A percentile compares a stretch with the other conserved stretches of the same genome.
These are phyloP conservation scores for Globisporangium mamillatum DNA, from an alignment of 352 stramenopile species.

Conservation along the genomic window DNA sequence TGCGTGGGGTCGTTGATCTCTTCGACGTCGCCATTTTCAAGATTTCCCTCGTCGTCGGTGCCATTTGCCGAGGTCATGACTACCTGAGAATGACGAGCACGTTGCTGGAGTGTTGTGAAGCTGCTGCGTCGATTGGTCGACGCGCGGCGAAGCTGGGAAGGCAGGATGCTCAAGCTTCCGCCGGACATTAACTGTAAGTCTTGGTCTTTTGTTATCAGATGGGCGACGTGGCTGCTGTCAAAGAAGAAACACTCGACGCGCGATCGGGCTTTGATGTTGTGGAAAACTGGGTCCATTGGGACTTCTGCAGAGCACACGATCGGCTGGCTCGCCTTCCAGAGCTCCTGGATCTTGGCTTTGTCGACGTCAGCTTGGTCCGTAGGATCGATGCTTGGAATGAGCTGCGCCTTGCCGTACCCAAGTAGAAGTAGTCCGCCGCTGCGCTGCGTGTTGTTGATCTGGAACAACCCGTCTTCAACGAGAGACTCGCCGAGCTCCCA, in stretches of 20 bases:
- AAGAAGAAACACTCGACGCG: constrained; percentile 62
- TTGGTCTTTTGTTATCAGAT: constrained; percentile 8
- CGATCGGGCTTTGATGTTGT: constrained; percentile 37
- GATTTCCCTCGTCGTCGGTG: constrained; percentile 22
- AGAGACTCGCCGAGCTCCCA: constrained; percentile 46
- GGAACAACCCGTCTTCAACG: constrained; percentile 34
- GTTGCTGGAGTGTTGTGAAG: constrained; percentile 10
- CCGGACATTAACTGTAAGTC: constrained; percentile 14
- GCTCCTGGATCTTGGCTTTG: constrained; percentile 17
- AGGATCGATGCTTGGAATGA: constrained; percentile 20
- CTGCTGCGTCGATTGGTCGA: constrained; percentile 17
- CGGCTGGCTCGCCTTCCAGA: constrained; percentile 35
- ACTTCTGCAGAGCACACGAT: constrained; percentile 23
- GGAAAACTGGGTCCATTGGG: constrained; percentile 19
- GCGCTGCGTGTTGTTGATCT: constrained; percentile 20
- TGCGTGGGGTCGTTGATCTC: constrained; percentile 31
- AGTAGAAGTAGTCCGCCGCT: constrained; percentile 33
- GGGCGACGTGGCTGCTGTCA: constrained; percentile 29
- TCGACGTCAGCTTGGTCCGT: constrained; percentile 13
- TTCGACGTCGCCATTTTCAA: constrained; percentile 35
- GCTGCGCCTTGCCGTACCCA: constrained; percentile 24
- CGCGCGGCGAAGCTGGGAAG: constrained; percentile 1
- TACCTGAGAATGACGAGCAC: constrained; percentile 32
- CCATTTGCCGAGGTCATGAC: constrained; percentile 22
- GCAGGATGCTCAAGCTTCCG: constrained; percentile 4